phyloP scores from a whole-genome alignment of 1,139 yeast genomes.

The Eremothecium coryli region DNA sequence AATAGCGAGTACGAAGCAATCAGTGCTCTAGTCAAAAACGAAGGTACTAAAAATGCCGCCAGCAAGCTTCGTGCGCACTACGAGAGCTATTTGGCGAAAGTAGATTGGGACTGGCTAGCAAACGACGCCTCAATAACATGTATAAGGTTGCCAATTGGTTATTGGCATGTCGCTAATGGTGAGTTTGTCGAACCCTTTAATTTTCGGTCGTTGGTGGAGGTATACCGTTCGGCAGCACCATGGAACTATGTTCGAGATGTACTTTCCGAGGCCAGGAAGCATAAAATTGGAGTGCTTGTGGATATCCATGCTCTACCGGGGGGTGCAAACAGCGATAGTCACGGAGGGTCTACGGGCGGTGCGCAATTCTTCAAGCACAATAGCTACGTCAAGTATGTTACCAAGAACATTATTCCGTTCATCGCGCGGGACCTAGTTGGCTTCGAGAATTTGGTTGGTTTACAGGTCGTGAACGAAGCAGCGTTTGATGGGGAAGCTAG shows the following conservation, averaged over 20 bases:
- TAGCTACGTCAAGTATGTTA: slow-evolving; percentile 31
- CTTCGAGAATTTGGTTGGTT: slow-evolving; percentile 64
- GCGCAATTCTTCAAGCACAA: slow-evolving; percentile 45
- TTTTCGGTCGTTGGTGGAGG: slow-evolving; percentile 44
- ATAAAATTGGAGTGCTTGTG: slow-evolving; percentile 61
- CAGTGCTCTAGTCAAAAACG: slow-evolving; percentile 36
- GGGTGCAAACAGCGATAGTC: slow-evolving; percentile 81
- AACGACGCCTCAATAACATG: slow-evolving; percentile 58
- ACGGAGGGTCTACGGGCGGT: slow-evolving; percentile 69
- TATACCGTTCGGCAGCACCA: slow-evolving; percentile 49
- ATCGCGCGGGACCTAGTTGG: slow-evolving; percentile 53
- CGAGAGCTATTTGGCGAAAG: slow-evolving; percentile 45
- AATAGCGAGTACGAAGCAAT: slow-evolving; percentile 75
- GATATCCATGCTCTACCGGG: slow-evolving; percentile 89
- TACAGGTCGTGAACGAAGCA: slow-evolving; percentile 82
- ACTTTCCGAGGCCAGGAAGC: slow-evolving; percentile 24
- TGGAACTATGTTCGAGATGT: slow-evolving; percentile 47
- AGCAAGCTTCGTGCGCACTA: slow-evolving; percentile 59
- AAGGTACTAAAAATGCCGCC: slow-evolving; percentile 50
- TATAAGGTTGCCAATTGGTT: slow-evolving; percentile 81
- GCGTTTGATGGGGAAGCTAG: slow-evolving; percentile 47
- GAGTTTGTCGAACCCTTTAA: slow-evolving; percentile 45
- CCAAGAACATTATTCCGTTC: slow-evolving; percentile 46
- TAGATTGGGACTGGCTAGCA: slow-evolving; percentile 69
- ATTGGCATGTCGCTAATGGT: slow-evolving; percentile 75